A percentile compares a stretch with the other conserved stretches of the same genome.
phyloP scores from a whole-genome alignment of 352 stramenopile species.

The Hyaloperonospora brassicae region DNA sequence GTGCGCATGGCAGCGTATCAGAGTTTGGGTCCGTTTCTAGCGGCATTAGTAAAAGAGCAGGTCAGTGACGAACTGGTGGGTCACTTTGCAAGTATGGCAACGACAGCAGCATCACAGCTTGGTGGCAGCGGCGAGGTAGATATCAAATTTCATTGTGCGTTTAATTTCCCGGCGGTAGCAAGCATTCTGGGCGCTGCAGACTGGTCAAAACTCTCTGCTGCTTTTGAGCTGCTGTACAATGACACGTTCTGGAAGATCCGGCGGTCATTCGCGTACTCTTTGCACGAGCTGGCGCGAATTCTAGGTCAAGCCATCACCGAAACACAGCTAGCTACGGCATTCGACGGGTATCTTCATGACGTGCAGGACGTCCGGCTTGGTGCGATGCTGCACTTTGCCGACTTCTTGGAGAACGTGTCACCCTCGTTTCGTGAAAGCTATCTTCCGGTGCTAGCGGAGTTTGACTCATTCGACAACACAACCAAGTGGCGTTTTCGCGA shows the following conservation, averaged over 20 bases:
- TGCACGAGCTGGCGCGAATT: slow-evolving; percentile 84
- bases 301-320: slow-evolving; percentile 77
- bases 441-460: slow-evolving; percentile 63
- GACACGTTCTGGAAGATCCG: slow-evolving; percentile 87
- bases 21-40: slow-evolving; percentile 68
- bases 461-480: slow-evolving; percentile 52
- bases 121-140: slow-evolving; percentile 75
- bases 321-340: slow-evolving; percentile 64
- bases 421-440: slow-evolving; percentile 70
- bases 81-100: slow-evolving; percentile 84
- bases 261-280: slow-evolving; percentile 87
- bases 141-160: slow-evolving; percentile 89
- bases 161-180: slow-evolving; percentile 86
- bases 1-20: slow-evolving; percentile 93
- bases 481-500: slow-evolving; percentile 84
- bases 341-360: slow-evolving; percentile 81
- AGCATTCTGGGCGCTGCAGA: slow-evolving; percentile 59
- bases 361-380: slow-evolving; percentile 75
- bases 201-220: slow-evolving; percentile 70
- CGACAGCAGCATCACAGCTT: slow-evolving; percentile 41
- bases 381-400: slow-evolving; percentile 77
- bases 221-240: slow-evolving; percentile 74
- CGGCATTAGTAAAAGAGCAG: slow-evolving; percentile 78
- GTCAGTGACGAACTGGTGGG: slow-evolving; percentile 70
- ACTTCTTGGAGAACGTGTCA: slow-evolving; percentile 73